Evolutionary conservation across 1,284 basidiomycete species (phyloP).

Genomic region (Marasmius sp.): DNA sequence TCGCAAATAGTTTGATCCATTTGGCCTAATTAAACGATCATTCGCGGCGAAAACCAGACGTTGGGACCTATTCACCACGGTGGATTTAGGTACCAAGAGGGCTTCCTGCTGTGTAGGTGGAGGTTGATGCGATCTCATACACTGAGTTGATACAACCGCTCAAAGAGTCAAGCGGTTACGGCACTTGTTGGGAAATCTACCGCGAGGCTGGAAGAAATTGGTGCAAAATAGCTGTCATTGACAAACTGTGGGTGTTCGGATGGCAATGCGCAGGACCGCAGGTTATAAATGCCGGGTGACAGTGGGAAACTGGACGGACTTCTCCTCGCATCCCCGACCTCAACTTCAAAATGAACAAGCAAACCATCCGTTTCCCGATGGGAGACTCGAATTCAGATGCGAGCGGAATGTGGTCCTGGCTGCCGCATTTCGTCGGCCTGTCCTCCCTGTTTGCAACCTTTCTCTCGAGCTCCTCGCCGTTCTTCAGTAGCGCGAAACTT

Average conservation of each 20-base stretch:
- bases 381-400: not conserved
- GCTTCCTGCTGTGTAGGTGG: not conserved
- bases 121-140: not conserved
- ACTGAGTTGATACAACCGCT: too few relatives aligned
- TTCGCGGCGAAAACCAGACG: not conserved
- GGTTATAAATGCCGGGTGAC: too few relatives aligned
- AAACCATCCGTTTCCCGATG: not conserved
- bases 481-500: conserved; percentile 32
- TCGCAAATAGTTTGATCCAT: not conserved
- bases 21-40: not conserved
- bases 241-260: too few relatives aligned
- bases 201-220: too few relatives aligned
- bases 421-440: conserved; percentile 8
- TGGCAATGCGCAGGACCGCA: too few relatives aligned
- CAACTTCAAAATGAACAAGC: not conserved
- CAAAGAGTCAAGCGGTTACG: too few relatives aligned
- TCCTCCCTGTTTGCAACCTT: conserved; percentile 30
- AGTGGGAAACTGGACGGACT: too few relatives aligned
- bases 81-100: not conserved
- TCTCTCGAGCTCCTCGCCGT: conserved; percentile 25
- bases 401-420: not conserved
- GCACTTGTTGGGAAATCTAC: too few relatives aligned
- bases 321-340: not conserved
- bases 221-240: too few relatives aligned
- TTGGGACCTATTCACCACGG: not conserved